Base-by-base conservation (phyloP, 208 protist genomes). In the Balamuthia mandrillaris region DNA sequence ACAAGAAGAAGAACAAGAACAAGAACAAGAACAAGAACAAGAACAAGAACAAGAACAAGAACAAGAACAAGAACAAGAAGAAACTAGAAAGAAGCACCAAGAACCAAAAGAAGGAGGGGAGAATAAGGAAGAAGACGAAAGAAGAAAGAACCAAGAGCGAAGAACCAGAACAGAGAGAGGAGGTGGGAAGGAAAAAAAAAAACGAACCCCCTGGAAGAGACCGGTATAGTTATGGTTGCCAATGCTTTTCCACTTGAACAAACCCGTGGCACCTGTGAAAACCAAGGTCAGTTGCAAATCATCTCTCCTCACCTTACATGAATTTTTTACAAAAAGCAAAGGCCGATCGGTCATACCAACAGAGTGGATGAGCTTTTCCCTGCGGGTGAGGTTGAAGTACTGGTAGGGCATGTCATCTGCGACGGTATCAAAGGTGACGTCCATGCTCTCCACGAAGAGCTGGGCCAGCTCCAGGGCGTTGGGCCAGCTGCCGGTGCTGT, bases 171-270 rank as follows among this genome's bases (percentile, higher is more conserved):
- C n/a, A n/a, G n/a, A n/a, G n/a, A n/a, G n/a, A n/a, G n/a, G n/a
- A n/a, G 63, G 39, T 24, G 0, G 18, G 39, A 44, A 37, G 37
- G 7, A 10, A 6, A 5, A 66, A 4, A 3, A 3, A 6, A 29
- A 42, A 3, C 72, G 24, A 44, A 81, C 72, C 7, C 72, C 72
- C 1, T 56, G 0, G 51, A 81, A 81, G 33, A 81, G 16, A 60
- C 72, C 72, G 6, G 72, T 81, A 39, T 81, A 81, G 72, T 81
- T 81, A 49, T 81, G 72, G 7, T 54, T 18, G 14, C 51, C 51
- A 6, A 16, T 0, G 6, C 72, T 78, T 12, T 56, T 44, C 72
- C 72, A 81, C 3, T 60, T 1, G 29, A 81, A 42, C 6, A 27
- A 3, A 2, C 47, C 7, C 29, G 60, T 24, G 1, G 21, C 47